These are phyloP conservation scores for Posidonia oceanica DNA, from an alignment of 116 monocot species.

Conservation along the genomic window DNA sequence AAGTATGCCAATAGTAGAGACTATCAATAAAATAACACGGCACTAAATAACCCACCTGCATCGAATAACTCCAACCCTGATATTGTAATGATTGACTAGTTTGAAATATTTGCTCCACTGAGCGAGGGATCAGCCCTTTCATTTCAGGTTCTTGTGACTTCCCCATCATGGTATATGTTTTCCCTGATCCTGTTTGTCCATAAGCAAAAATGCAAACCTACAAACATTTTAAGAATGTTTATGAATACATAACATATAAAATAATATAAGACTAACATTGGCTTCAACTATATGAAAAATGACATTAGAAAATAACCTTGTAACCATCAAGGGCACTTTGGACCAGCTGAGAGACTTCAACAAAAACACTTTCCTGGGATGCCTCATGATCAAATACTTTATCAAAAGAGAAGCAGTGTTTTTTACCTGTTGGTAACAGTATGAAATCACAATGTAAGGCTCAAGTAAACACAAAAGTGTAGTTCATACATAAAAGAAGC, in stretches of 20 bases:
- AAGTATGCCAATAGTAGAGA: not conserved
- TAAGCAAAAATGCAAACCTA: constrained; percentile 99
- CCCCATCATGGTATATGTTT: constrained; percentile 99
- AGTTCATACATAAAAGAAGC: constrained; percentile 1
- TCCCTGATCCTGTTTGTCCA: constrained; percentile 96
- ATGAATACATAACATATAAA: not conserved
- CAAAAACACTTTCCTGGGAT: constrained; percentile 72
- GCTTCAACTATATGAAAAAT: too few species aligned
- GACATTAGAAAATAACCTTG: constrained; percentile 31
- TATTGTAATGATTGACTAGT: constrained; percentile 40
- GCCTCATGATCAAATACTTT: constrained; percentile 65
- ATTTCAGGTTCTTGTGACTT: constrained; percentile 30
- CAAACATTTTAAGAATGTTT: not conserved
- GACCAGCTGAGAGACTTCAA: constrained; percentile 83
- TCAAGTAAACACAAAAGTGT: not conserved
- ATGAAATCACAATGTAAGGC: not conserved
- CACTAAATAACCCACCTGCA: constrained; percentile 49
- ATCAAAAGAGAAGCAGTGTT: constrained; percentile 67
- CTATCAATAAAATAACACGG: not conserved
- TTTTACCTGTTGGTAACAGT: constrained; percentile 34
- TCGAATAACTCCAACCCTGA: constrained; percentile 85
- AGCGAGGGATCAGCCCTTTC: constrained; percentile 86
- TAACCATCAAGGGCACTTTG: constrained; percentile 93
- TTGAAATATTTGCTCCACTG: constrained; percentile 80
- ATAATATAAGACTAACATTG: too few species aligned